Percentiles rank a stretch among this genome's conserved stretches.
Conservation (phyloP, 2,329 filamentous ascomycete species). For the Colletotrichum sp. region DNA sequence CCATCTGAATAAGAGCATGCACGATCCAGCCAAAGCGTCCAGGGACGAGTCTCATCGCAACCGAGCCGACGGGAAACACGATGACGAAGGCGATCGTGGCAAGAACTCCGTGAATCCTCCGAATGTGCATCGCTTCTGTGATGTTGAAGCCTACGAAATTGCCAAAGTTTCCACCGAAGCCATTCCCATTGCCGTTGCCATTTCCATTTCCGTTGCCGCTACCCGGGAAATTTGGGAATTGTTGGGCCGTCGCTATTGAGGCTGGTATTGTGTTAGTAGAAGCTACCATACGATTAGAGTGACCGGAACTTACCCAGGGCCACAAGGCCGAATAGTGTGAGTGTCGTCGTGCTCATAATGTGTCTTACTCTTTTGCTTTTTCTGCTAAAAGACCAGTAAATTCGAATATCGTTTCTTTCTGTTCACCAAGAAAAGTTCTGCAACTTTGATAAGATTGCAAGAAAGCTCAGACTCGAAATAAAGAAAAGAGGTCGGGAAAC, state of each 20-base stretch:
- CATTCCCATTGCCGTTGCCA: slow-evolving; percentile 7
- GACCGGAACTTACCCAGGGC: background rate
- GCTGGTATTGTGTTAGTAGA: background rate
- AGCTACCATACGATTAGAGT: background rate
- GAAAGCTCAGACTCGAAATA: background rate
- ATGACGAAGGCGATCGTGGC: slow-evolving; percentile 44
- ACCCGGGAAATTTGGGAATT: slow-evolving; percentile 10
- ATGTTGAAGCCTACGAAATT: slow-evolving; percentile 31
- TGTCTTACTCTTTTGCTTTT: background rate
- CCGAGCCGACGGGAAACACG: slow-evolving; percentile 49
- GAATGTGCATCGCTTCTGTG: slow-evolving; percentile 30
- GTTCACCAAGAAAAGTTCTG: background rate
- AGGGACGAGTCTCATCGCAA: slow-evolving; percentile 43
- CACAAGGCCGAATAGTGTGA: background rate
- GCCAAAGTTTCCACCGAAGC: slow-evolving; percentile 14
- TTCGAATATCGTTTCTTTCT: background rate
- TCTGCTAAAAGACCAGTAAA: background rate
- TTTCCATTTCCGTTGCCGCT: background rate
- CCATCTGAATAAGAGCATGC: slow-evolving; percentile 44
- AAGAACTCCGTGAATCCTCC: slow-evolving; percentile 46
- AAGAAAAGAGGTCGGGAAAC: background rate
- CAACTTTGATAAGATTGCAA: background rate
- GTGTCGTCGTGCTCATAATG: background rate
- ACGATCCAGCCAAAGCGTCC: slow-evolving; percentile 39
- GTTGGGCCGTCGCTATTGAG: slow-evolving; percentile 3